These are phyloP conservation scores for Colletotrichum scovillei DNA, from an alignment of 2,329 filamentous ascomycete genomes.

Conservation along the genomic window DNA sequence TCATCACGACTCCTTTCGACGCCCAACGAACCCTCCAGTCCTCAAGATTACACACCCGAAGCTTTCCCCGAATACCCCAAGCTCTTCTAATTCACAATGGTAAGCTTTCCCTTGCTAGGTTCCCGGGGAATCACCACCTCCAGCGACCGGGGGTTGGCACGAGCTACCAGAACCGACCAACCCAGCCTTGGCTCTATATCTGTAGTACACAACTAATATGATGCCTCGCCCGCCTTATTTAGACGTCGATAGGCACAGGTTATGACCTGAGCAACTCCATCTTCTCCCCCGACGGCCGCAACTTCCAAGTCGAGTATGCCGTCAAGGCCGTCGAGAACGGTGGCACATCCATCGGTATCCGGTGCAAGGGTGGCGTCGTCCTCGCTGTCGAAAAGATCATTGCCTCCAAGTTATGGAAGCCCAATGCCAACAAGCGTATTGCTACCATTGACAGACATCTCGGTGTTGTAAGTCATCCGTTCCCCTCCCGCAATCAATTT, in stretches of 20 bases:
- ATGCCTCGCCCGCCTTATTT: constrained; percentile 6
- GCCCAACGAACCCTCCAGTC: not conserved
- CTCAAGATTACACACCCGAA: not conserved
- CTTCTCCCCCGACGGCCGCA: constrained; percentile 98
- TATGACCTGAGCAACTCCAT: constrained; percentile 99
- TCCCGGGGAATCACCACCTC: constrained; percentile 19
- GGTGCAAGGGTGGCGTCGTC: constrained; percentile 97
- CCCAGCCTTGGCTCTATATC: not conserved
- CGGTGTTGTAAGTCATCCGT: constrained; percentile 77
- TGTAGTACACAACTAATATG: not conserved
- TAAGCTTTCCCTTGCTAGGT: constrained; percentile 42
- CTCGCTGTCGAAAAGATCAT: constrained; percentile 97
- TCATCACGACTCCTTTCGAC: not conserved
- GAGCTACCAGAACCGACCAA: constrained; percentile 10
- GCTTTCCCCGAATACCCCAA: constrained; percentile 1
- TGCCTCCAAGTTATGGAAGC: constrained; percentile 93
- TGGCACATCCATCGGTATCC: constrained; percentile 94
- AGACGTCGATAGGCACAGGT: constrained; percentile 99
- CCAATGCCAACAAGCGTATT: constrained; percentile 96
- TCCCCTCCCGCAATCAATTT: not conserved
- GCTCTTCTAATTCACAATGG: constrained; percentile 43
- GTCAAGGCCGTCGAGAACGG: constrained; percentile 99
- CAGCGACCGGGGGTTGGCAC: constrained; percentile 7
- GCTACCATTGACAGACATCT: constrained; percentile 93
- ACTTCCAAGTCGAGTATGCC: constrained; percentile 99